Base-by-base conservation (phyloP, 805 yeast species). In the Zygosaccharomyces lentus region DNA sequence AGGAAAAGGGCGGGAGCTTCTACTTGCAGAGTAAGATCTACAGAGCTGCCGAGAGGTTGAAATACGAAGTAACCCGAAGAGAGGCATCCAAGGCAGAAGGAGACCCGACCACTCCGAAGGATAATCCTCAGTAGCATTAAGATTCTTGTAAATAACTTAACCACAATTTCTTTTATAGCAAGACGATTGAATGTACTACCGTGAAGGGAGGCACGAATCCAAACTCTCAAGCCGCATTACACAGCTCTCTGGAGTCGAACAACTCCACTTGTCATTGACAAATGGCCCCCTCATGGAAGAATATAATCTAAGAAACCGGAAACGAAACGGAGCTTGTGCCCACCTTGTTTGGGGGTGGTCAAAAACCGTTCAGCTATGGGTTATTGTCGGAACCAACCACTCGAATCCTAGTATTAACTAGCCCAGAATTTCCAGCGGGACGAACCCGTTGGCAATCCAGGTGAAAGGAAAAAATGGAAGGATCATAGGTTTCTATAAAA, bases 1-100 rank as follows among this genome's bases (percentile, higher is more conserved):
- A 87, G 66, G 97, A 90, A 50, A 88, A 89, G 66, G 96, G 96
- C n/a, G 96, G 96, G 35, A 85, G 96, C 34, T 91, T 93, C 63
- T 93, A 91, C 61, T 64, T 93, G 42, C 99, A 93, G 64, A 82
- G 93, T 43, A 93, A 93, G 70, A 91, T 93, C 19, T 89, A 80
- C 67, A 79, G 96, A 66, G 97, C 99, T 19, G 86, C 89, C 78
- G 98, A 93, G 65, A 76, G 96, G 51, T 72, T 93, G 55, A 82
- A 84, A 64, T 78, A 80, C 60, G 98, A 93, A 65, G 58, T 88
- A 40, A 57, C 61, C 9, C 59, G 65, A 34, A 45, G 39, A 16
- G 61, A 57, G 35, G 54, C 52, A 32, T 38, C 51, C 17, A 49
- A 41, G n/a, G 10, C 26, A 21, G 43, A 36, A 13, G 38, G 40